Evolutionary conservation across 164 flowering plant genomes (phyloP), one percentile per base, ranked within the genome.

Genomic region (Taxillus chinensis): DNA sequence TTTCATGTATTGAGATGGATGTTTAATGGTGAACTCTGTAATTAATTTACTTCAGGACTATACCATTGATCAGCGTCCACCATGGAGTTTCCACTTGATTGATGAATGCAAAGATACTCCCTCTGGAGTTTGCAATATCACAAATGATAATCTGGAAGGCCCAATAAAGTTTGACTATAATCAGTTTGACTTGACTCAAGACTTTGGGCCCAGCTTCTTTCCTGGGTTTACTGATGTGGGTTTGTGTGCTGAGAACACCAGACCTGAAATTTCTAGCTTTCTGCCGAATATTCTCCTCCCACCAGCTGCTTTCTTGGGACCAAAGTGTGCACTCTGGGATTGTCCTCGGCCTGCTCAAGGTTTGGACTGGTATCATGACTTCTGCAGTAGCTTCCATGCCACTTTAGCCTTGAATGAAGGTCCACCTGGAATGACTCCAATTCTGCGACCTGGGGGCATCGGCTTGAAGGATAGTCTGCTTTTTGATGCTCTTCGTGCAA

Each of bases 321-420:
- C 99, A 55, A 89, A 87, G 73, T 95, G 99, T 76, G 90, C 98
- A 11, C 87, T 95, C 40, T 95, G 99, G 99, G 99, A 95, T 68
- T 95, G 99, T 67, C 90, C 92, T 11, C 77, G 99, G 73, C 99
- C 99, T 59, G 93, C 91, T 65, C 92, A 81, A 67, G 90, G 90
- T 40, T 67, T 73, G 55, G 92, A 84, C 27, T 89, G 95, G 88
- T 84, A 75, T 70, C 87, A 71, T 46, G 95, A 91, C 70, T 95
- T 87, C 51, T 95, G 99, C 79, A 95, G 97, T 67, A 67, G 76
- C 64, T 83, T 79, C 72, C 99, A 95, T 74, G 88, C 90, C 61
- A 75, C 76, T 54, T 72, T 89, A 50, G 99, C 98, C 63, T 64
- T 82, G 66, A 85, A 68, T 72, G 99, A 95, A 76, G 96, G 99